A percentile compares a stretch with the other conserved stretches of the same genome.
These are phyloP conservation scores for Lentinus brumalis DNA, from an alignment of 768 basidiomycete species.

Conservation along the genomic window DNA sequence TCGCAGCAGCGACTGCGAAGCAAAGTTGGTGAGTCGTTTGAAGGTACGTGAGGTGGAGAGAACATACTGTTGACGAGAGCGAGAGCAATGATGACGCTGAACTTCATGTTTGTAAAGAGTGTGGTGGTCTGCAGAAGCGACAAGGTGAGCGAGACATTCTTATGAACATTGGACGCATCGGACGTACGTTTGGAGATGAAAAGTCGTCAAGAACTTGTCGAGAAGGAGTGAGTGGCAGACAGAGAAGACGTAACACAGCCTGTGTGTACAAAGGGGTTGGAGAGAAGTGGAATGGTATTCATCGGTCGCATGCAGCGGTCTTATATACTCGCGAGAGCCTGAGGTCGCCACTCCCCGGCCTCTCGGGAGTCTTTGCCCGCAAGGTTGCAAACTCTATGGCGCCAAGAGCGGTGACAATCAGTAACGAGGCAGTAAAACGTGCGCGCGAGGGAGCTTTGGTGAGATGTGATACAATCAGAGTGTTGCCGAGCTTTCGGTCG, in stretches of 20 bases:
- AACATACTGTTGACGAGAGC: slow-evolving; percentile 7
- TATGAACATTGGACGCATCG: background rate
- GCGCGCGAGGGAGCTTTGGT: background rate
- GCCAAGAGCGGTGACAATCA: background rate
- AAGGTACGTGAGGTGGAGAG: background rate
- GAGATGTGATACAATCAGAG: background rate
- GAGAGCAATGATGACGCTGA: slow-evolving; percentile 8
- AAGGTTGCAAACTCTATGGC: background rate
- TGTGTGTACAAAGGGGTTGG: background rate
- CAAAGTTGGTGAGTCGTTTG: background rate
- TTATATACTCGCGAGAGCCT: background rate
- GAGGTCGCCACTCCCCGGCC: background rate
- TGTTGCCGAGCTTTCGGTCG: background rate
- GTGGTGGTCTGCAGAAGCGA: background rate
- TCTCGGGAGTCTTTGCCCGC: background rate
- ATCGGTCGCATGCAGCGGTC: background rate
- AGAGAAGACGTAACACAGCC: background rate
- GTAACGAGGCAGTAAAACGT: slow-evolving; percentile 2
- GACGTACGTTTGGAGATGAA: background rate
- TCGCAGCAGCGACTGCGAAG: slow-evolving; percentile 12
- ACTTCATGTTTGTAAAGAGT: slow-evolving; percentile 14
- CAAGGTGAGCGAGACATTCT: background rate
- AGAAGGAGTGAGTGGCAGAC: background rate
- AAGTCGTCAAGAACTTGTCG: background rate
- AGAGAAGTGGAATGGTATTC: slow-evolving; percentile 1